Evolutionary conservation across 164 flowering plant species (phyloP).

Genomic region (Dillenia turbinata): DNA sequence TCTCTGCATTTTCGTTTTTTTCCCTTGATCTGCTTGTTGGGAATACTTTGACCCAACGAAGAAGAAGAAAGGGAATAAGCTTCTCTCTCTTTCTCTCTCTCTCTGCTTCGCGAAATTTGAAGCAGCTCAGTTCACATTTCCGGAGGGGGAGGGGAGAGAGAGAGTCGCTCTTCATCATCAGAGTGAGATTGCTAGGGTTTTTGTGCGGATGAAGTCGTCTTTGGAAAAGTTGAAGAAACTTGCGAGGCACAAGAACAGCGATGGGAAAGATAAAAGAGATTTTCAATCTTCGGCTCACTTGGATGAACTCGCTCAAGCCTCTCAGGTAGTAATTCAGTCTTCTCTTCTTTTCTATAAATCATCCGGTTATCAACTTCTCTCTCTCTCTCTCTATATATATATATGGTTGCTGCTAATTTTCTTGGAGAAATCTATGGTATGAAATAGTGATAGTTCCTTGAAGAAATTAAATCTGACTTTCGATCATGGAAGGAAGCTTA

Average conservation of each 20-base stretch:
- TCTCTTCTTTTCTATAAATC: not conserved
- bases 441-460: no score
- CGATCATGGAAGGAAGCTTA: no score
- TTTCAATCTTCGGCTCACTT: constrained; percentile 35
- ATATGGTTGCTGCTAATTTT: not conserved
- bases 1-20: not conserved
- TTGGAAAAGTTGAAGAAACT: constrained; percentile 62
- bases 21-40: no score
- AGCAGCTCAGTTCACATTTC: no score
- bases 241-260: constrained; percentile 44
- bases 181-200: not conserved
- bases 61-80: no score
- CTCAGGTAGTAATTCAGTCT: constrained; percentile 43
- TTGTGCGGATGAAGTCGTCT: constrained; percentile 59
- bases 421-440: no score
- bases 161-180: no score
- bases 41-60: no score
- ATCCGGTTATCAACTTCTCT: not conserved
- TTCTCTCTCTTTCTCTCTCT: not conserved
- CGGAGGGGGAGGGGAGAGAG: no score
- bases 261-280: constrained; percentile 50
- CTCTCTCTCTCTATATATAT: not conserved
- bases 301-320: constrained; percentile 81
- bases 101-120: not conserved
- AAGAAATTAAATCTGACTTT: no score